Percentiles rank a stretch among this genome's conserved stretches.
These are phyloP conservation scores for Apiospora aurea DNA, from an alignment of 2,329 filamentous ascomycete genomes.

Conservation along the genomic window DNA sequence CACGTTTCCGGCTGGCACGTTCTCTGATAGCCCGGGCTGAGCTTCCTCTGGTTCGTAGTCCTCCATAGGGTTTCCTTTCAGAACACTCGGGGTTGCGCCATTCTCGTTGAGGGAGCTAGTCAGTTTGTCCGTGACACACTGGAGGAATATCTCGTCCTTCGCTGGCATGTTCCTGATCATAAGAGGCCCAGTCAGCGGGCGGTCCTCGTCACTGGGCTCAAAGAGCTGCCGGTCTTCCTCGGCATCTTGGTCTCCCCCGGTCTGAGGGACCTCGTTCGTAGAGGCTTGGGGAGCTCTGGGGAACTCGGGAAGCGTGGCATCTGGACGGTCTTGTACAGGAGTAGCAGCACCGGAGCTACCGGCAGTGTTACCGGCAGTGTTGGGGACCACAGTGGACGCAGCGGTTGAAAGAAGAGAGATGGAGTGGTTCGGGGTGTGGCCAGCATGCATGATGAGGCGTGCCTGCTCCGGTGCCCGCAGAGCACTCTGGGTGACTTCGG, in stretches of 20 bases:
- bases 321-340: conserved; percentile 26
- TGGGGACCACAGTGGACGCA: conserved; percentile 48
- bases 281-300: conserved; percentile 22
- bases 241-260: conserved; percentile 24
- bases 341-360: conserved; percentile 50
- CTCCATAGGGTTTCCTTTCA: conserved; percentile 28
- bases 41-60: background rate
- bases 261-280: background rate
- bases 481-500: conserved; percentile 53
- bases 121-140: conserved; percentile 58
- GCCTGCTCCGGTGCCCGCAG: conserved; percentile 56
- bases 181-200: conserved; percentile 57
- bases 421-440: conserved; percentile 67
- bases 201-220: conserved; percentile 53
- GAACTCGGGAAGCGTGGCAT: conserved; percentile 31
- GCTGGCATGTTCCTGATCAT: conserved; percentile 63
- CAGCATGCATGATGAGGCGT: conserved; percentile 67
- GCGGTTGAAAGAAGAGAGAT: conserved; percentile 58
- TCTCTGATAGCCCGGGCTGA: background rate
- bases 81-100: conserved; percentile 54
- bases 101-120: conserved; percentile 55
- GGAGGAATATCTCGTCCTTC: conserved; percentile 62
- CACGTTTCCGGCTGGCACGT: background rate
- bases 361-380: conserved; percentile 48
- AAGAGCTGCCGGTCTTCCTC: conserved; percentile 39